A percentile compares a stretch with the other conserved stretches of the same genome.
Evolutionary conservation across 2,329 filamentous ascomycete species (phyloP).

Genomic region (Pseudocercospora crystallina): DNA sequence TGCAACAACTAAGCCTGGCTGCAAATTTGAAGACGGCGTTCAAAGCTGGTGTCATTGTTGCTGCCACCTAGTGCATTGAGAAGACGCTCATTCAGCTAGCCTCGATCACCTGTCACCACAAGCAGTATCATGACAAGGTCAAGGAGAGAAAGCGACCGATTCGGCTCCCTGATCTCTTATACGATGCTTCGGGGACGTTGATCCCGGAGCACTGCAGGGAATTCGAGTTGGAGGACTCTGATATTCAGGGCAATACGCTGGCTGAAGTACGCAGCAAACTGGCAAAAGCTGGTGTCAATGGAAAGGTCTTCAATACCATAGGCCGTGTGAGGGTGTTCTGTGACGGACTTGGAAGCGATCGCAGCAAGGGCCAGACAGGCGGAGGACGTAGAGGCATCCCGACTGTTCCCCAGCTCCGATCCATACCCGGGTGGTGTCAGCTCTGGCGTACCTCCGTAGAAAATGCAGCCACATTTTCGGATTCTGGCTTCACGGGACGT

Average conservation of each 20-base stretch:
- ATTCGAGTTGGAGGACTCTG: conserved; percentile 76
- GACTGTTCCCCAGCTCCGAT: conserved; percentile 45
- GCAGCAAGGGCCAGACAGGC: conserved; percentile 10
- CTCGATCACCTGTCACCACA: conserved; percentile 70
- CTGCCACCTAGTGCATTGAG: conserved; percentile 64
- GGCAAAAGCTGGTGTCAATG: conserved; percentile 57
- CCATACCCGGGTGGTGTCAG: too few species aligned
- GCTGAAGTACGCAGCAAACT: conserved; percentile 47
- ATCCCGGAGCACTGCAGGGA: conserved; percentile 83
- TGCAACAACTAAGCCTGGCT: too few species aligned
- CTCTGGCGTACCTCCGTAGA: too few species aligned
- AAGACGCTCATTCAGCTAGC: conserved; percentile 71
- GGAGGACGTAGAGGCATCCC: conserved; percentile 50
- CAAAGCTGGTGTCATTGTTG: conserved; percentile 61
- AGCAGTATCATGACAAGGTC: conserved; percentile 63
- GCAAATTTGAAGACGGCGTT: conserved; percentile 56
- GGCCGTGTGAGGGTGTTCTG: conserved; percentile 59
- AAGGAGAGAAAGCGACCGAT: conserved; percentile 77
- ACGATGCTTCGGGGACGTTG: conserved; percentile 74
- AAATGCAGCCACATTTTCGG: too few species aligned
- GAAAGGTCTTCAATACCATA: conserved; percentile 62
- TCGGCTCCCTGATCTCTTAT: conserved; percentile 70
- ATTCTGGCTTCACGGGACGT: too few species aligned
- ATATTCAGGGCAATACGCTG: conserved; percentile 74
- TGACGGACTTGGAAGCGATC: conserved; percentile 10